These are phyloP conservation scores for Pyricularia sp. DNA, from an alignment of 2,329 filamentous ascomycete genomes.

Conservation along the genomic window DNA sequence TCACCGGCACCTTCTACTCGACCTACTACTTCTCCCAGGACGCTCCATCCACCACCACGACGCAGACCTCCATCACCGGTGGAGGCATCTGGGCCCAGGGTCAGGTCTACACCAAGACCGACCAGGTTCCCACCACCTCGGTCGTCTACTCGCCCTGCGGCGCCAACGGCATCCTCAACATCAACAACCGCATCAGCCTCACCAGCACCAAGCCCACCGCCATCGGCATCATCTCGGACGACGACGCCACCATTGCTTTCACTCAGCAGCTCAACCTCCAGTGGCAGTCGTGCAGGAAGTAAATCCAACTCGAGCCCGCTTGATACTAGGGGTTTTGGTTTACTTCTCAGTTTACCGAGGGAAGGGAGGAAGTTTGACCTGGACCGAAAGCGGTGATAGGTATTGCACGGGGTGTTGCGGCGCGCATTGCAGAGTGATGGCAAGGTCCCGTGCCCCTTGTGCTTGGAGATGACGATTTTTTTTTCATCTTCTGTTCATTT, in stretches of 20 bases:
- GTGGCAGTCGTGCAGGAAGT: slow-evolving; percentile 23
- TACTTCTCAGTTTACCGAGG: not conserved
- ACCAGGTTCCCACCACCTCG: slow-evolving; percentile 32
- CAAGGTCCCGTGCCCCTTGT: not conserved
- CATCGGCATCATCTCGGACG: slow-evolving; percentile 30
- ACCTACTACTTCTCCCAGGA: slow-evolving; percentile 39
- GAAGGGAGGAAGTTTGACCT: not conserved
- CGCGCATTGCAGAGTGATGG: not conserved
- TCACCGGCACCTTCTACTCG: slow-evolving; percentile 34
- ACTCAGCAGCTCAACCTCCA: slow-evolving; percentile 32
- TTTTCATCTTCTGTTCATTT: not conserved
- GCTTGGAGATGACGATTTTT: not conserved
- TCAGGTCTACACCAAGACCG: slow-evolving; percentile 37
- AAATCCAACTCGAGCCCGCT: not conserved
- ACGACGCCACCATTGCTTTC: slow-evolving; percentile 33
- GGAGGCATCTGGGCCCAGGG: slow-evolving; percentile 30
- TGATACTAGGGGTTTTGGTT: not conserved
- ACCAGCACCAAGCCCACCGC: slow-evolving; percentile 24
- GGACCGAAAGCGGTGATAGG: not conserved
- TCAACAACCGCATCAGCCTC: slow-evolving; percentile 36
- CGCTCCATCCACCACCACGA: slow-evolving; percentile 31
- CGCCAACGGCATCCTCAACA: slow-evolving; percentile 34
- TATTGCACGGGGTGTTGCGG: not conserved
- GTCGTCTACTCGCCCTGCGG: slow-evolving; percentile 36
- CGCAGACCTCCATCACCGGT: slow-evolving; percentile 30